phyloP scores from a whole-genome alignment of 768 basidiomycete genomes.

The Suillus hirtellus region DNA sequence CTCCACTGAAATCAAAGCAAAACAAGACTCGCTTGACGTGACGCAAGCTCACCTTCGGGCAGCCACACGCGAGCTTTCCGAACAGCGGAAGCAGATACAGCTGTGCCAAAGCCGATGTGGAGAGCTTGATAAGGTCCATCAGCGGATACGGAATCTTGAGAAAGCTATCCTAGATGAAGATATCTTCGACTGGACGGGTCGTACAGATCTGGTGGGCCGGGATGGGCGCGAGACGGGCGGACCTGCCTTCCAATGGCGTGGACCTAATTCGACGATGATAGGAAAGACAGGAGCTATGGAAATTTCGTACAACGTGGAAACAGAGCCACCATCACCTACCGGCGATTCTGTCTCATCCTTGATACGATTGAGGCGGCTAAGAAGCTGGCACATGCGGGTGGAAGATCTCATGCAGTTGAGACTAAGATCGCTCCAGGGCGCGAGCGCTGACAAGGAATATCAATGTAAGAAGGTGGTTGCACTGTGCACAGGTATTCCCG shows the following conservation, averaged over 20 bases:
- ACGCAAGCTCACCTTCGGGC: conserved; percentile 86
- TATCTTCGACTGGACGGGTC: conserved; percentile 86
- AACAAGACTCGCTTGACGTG: conserved; percentile 85
- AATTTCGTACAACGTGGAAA: conserved; percentile 60
- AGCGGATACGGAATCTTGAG: conserved; percentile 83
- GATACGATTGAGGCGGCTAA: conserved; percentile 72
- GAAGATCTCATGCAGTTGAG: conserved; percentile 72
- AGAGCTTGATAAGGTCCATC: conserved; percentile 79
- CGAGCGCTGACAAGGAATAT: conserved; percentile 85
- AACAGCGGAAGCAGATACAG: conserved; percentile 85
- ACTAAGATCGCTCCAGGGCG: conserved; percentile 69
- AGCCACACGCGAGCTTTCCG: conserved; percentile 87
- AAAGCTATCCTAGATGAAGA: conserved; percentile 79
- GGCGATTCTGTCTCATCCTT: conserved; percentile 59
- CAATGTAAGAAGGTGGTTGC: conserved; percentile 92
- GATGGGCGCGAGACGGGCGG: conserved; percentile 36
- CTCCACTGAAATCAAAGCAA: conserved; percentile 77
- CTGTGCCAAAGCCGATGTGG: conserved; percentile 69
- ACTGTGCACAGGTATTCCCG: conserved; percentile 80
- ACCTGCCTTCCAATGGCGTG: conserved; percentile 72
- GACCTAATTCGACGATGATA: conserved; percentile 63
- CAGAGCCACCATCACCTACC: conserved; percentile 70
- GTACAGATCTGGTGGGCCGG: conserved; percentile 47
- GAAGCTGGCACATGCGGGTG: conserved; percentile 80
- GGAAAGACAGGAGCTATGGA: conserved; percentile 67